Evolutionary conservation across 306 rosid genomes (phyloP).

Genomic region (Vicia villosa): DNA sequence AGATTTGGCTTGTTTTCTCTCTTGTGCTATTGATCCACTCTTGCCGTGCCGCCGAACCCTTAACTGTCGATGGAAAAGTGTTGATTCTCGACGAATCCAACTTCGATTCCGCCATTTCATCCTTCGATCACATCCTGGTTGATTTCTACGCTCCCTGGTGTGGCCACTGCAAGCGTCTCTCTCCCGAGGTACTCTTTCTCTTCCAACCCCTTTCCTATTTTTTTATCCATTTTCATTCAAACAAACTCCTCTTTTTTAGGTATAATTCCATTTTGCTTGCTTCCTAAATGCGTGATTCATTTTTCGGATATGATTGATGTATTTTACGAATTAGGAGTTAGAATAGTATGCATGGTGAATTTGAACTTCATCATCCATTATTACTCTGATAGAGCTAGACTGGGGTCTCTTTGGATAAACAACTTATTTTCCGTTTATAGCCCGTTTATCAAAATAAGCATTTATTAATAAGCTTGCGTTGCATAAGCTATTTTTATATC

Average conservation of each 20-base stretch:
- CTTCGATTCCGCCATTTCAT: constrained; percentile 76
- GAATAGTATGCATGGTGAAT: no score
- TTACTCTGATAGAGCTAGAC: no score
- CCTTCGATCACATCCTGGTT: constrained; percentile 76
- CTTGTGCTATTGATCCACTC: constrained; percentile 36
- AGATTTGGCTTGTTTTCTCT: not conserved
- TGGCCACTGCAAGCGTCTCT: constrained; percentile 97
- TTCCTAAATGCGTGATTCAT: not conserved
- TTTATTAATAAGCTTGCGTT: no score
- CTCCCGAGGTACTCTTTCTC: constrained; percentile 73
- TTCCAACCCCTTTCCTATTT: not conserved
- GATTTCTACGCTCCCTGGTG: constrained; percentile 99
- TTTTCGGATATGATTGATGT: no score
- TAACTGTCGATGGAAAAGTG: constrained; percentile 75
- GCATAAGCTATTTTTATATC: no score
- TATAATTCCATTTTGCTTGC: not conserved
- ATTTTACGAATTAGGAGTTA: no score
- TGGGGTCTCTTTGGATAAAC: no score
- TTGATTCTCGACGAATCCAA: constrained; percentile 85
- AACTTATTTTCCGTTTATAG: no score
- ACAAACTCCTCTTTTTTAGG: not conserved
- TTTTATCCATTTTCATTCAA: constrained; percentile 7
- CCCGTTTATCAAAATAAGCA: no score
- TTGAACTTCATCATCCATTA: no score
- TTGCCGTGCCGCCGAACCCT: constrained; percentile 37